Evolutionary conservation across 192 early-diverging fungal species (phyloP), one percentile per base, ranked within the genome.

Genomic region (Gonapodya prolifera): DNA sequence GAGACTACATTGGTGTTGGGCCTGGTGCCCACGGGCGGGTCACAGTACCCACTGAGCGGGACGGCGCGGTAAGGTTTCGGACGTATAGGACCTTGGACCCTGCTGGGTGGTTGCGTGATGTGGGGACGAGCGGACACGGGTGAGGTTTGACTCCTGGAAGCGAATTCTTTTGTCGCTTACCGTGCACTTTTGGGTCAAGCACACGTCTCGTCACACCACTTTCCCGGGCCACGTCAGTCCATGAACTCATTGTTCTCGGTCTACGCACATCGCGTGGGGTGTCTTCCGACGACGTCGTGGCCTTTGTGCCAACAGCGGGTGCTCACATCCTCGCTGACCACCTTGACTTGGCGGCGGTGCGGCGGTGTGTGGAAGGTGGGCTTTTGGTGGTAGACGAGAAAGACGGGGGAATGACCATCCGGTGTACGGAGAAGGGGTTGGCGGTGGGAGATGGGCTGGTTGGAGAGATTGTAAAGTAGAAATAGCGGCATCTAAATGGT

Each of bases 1-100:
- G 79, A 31, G 82, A 87, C 70, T 87, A 85, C 78, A 70, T 89
- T 2, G 88, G 88, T 13, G 80, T 89, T 34, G 88, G 88, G 0
- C 88, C 88, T 2, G 87, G 88, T 35, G 88, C 88, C 0, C 88
- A 89, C 31, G 87, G 86, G 28, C 82, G 86, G 8, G 80, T 83
- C 71, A 61, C 45, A 23, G 8, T 61, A 23, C 45, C 45, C 8
- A 61, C 45, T 16, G 23, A 8, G 23, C 8, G 23, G 8, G 45
- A 23, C 23, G 23, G 8, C 8, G 23, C 23, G 45, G 45, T 23
- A 16, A 8, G 45, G 45, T 61, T 61, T 23, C 45, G 45, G 23
- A 61, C 45, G 8, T 61, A 61, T 23, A 8, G 45, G 8, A 61
- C 45, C 45, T 61, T 61, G 45, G 45, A 61, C 23, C 45, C 45